phyloP scores from a whole-genome alignment of 164 flowering plant genomes.

The Tinospora cordifolia region DNA sequence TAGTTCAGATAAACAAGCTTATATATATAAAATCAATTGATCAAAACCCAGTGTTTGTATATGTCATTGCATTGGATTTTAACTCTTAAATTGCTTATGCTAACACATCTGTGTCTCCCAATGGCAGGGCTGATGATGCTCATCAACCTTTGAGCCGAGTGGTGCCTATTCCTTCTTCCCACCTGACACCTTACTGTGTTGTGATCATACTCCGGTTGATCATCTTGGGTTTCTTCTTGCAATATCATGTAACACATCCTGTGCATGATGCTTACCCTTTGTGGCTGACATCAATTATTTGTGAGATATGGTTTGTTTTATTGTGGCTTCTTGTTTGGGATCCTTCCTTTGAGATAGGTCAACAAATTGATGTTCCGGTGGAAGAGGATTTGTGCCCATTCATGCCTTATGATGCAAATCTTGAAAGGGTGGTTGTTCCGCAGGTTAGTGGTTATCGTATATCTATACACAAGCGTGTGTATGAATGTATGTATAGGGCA shows the following conservation, averaged over 20 bases:
- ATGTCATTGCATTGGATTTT: not conserved
- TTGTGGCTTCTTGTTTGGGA: conserved; percentile 97
- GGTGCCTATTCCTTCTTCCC: conserved; percentile 76
- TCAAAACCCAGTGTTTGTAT: not conserved
- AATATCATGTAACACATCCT: conserved; percentile 86
- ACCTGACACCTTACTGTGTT: conserved; percentile 86
- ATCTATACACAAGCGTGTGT: too few relatives aligned
- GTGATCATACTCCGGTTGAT: conserved; percentile 89
- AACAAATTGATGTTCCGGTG: too few relatives aligned
- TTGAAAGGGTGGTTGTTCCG: too few relatives aligned
- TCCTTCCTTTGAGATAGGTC: too few relatives aligned
- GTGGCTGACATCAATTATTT: conserved; percentile 88
- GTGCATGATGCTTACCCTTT: conserved; percentile 83
- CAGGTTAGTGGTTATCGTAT: too few relatives aligned
- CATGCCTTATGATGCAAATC: too few relatives aligned
- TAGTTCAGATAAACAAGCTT: too few relatives aligned
- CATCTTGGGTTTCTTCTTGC: conserved; percentile 83
- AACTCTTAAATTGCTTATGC: not conserved
- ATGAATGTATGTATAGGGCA: too few relatives aligned
- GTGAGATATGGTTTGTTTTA: conserved; percentile 98
- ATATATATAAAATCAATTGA: too few relatives aligned
- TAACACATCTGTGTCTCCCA: conserved; percentile 5
- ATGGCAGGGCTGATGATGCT: conserved; percentile 80
- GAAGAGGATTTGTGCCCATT: too few relatives aligned
- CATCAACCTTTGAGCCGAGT: conserved; percentile 82